Evolutionary conservation across 495 filamentous ascomycete species (phyloP).

Genomic region (Chaetomidium leptoderma): DNA sequence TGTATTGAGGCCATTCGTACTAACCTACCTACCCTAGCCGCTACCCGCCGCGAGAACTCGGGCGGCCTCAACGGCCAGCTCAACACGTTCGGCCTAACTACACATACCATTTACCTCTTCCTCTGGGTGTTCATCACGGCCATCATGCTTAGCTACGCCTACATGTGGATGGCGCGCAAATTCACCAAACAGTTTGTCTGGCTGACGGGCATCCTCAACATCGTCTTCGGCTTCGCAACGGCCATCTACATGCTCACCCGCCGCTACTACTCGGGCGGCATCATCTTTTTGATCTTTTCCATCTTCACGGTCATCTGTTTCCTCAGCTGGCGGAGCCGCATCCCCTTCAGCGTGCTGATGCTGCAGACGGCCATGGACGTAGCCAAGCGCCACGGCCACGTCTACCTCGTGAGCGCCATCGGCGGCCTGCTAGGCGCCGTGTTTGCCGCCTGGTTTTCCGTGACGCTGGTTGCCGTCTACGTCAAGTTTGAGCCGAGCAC

Average conservation of each 20-base stretch:
- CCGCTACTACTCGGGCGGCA: constrained; percentile 73
- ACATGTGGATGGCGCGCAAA: constrained; percentile 69
- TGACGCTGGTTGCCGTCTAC: constrained; percentile 64
- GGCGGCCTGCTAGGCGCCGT: constrained; percentile 70
- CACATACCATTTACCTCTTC: constrained; percentile 83
- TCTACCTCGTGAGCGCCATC: constrained; percentile 76
- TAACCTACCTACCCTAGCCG: constrained; percentile 23
- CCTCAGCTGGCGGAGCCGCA: constrained; percentile 73
- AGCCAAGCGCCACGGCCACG: constrained; percentile 73
- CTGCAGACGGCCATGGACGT: constrained; percentile 84
- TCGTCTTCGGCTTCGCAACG: constrained; percentile 59
- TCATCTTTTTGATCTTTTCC: constrained; percentile 77
- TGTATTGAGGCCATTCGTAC: not conserved
- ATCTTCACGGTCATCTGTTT: constrained; percentile 53
- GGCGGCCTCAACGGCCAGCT: constrained; percentile 69
- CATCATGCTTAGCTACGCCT: constrained; percentile 67
- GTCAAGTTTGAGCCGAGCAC: constrained; percentile 68
- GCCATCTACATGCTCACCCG: constrained; percentile 68
- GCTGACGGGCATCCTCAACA: constrained; percentile 84
- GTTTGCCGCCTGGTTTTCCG: constrained; percentile 62
- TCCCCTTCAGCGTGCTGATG: constrained; percentile 88
- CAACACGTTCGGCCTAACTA: constrained; percentile 64
- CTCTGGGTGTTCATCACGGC: constrained; percentile 68
- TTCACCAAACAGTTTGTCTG: constrained; percentile 92
- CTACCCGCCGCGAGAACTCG: constrained; percentile 62